Evolutionary conservation across 139 green algal genomes (phyloP).

Genomic region (Trebouxia sp.): DNA sequence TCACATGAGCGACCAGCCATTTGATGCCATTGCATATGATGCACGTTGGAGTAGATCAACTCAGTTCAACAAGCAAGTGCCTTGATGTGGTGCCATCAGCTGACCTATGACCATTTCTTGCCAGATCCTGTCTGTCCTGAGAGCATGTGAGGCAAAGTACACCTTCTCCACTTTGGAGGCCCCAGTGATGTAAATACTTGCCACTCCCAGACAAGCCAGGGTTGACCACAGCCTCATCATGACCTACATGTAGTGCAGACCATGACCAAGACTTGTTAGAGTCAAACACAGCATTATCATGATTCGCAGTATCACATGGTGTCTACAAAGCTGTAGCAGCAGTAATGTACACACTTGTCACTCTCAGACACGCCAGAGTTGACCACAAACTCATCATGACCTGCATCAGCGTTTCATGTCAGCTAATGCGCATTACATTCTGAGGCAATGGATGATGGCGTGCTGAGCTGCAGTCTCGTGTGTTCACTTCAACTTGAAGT

Average conservation of each 20-base stretch:
- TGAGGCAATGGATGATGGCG: too few relatives aligned
- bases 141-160: background rate
- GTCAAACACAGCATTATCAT: background rate
- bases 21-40: too few relatives aligned
- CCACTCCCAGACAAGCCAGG: conserved; percentile 8
- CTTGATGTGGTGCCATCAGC: background rate
- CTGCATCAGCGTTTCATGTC: too few relatives aligned
- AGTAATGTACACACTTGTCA: too few relatives aligned
- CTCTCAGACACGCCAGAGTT: too few relatives aligned
- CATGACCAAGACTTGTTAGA: too few relatives aligned
- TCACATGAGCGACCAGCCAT: too few relatives aligned
- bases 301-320: background rate
- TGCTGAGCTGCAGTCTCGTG: too few relatives aligned
- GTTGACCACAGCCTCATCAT: conserved; percentile 19
- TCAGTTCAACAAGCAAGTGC: background rate
- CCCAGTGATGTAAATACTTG: conserved; percentile 16
- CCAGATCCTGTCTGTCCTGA: background rate
- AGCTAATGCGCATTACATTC: too few relatives aligned
- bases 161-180: background rate
- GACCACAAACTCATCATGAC: too few relatives aligned
- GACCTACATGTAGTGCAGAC: background rate
- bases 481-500: too few relatives aligned
- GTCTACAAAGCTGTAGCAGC: background rate
- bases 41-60: too few relatives aligned
- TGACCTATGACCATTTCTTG: background rate